Evolutionary conservation across 306 rosid genomes (phyloP).

Genomic region (Alnus glutinosa): DNA sequence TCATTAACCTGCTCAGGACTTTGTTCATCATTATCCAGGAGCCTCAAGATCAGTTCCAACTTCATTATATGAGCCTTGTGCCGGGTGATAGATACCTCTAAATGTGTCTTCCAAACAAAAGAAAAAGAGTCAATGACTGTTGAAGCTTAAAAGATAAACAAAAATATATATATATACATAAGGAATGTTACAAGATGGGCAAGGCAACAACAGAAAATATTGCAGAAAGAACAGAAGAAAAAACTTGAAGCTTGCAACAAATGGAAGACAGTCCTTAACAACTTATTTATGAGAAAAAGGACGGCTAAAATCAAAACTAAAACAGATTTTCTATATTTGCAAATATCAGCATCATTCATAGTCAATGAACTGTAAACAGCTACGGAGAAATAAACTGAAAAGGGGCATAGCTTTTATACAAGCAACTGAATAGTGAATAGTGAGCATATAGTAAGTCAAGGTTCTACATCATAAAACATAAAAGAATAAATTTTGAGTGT

Average conservation of each 20-base stretch:
- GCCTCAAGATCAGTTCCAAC: slow-evolving; percentile 86
- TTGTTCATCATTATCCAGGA: slow-evolving; percentile 90
- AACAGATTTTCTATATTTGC: no score
- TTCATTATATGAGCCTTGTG: slow-evolving; percentile 99
- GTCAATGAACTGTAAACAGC: not conserved
- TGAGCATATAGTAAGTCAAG: not conserved
- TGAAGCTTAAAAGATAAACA: not conserved
- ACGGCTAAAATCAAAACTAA: not conserved
- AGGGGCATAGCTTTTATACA: not conserved
- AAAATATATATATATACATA: not conserved
- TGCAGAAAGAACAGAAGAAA: not conserved
- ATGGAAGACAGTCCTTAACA: not conserved
- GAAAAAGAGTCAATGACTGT: slow-evolving; percentile 17
- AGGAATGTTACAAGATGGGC: slow-evolving; percentile 1
- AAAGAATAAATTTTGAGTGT: slow-evolving; percentile 2
- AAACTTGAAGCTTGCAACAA: not conserved
- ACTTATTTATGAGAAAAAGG: not conserved
- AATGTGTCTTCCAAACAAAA: slow-evolving; percentile 59
- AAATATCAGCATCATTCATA: not conserved
- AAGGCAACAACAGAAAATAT: not conserved
- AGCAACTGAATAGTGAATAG: not conserved
- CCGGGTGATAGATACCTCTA: slow-evolving; percentile 88
- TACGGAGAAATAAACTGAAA: not conserved
- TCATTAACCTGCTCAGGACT: slow-evolving; percentile 97
- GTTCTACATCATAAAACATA: not conserved